Evolutionary conservation across 2,329 filamentous ascomycete genomes (phyloP), one percentile per base, ranked within the genome.

Genomic region (Pestalotiopsis sp.): DNA sequence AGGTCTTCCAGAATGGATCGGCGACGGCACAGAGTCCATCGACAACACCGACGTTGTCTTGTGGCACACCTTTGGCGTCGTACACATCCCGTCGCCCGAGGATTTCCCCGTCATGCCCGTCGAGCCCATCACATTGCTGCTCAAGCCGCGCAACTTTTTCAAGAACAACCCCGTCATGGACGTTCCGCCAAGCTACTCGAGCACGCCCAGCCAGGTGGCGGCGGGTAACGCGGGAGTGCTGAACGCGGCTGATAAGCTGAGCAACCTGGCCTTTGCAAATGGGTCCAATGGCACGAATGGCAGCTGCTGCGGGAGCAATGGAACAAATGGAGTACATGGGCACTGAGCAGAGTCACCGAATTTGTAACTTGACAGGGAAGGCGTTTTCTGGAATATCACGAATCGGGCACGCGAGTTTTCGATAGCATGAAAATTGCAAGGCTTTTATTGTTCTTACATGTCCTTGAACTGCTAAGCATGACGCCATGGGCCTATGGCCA

Each of bases 51-150:
- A 98, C 78, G 83, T 97, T 38, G 94, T 98, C 1, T 87, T 97
- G 17, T 98, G 94, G 94, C 94, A 97, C 82, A 97, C 94, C 0
- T 98, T 97, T 76, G 95, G 95, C 45, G 85, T 97, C 45, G 95
- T 92, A 0, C 95, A 97, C 78, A 95, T 97, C 84, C 94, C 95
- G 0, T 84, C 92, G 0, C 94, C 94, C 0, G 95, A 98, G 78
- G 95, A 97, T 80, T 97, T 94, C 84, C 95, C 95, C 38, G 86
- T 97, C 74, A 97, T 97, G 94, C 94, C 94, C 0, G 92, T 89
- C 0, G 92, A 95, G 84, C 92, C 93, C 0, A 95, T 97, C 87
- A 93, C 90, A 1, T 83, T 97, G 73, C 85, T 97, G 45, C 84
- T 97, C 56, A 84, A 93, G 39, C 94, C 94, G 3, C 84, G 94